Evolutionary conservation across 2,329 filamentous ascomycete genomes (phyloP), one percentile per base, ranked within the genome.

Genomic region (Colletotrichum caudatum): DNA sequence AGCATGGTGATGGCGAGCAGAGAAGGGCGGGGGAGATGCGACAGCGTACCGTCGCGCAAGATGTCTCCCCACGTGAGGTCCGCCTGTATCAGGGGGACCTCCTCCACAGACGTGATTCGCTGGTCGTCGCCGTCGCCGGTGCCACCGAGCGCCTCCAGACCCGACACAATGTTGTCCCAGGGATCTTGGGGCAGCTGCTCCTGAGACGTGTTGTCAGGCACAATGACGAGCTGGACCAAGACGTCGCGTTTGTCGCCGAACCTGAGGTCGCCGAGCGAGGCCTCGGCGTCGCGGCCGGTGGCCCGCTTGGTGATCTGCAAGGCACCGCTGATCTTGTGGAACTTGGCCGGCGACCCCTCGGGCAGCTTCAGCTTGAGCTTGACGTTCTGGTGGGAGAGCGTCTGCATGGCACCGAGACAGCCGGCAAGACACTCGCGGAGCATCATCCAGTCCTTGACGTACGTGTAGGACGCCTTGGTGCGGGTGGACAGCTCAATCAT

Each of bases 381-480:
- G 69, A 97, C 96, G 78, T 98, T 98, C 80, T 98, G 96, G 80
- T 99, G 96, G n/a, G 96, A 98, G 37, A 94, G 92, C 2, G 94
- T 94, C 81, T 99, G 96, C 79, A 98, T 88, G 18, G 94, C 91
- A 58, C 96, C 96, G 37, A 99, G 85, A 78, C 95, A 98, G 54
- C 96, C 96, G 33, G 95, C 96, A 56, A 98, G 88, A 80, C 96
- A 98, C 81, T 99, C 96, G 37, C 96, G 92, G 46, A 99, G 88
- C 95, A 98, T 99, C 95, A 98, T 98, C 96, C 96, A 99, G 81
- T 99, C 96, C 83, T 98, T 99, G 76, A 99, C 95, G 78, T 98
- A 99, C 1, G 94, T 97, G 79, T 98, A 99, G 1, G 94, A 97
- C 5, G 95, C 96, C 83, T 98, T 99, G 4, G 96, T 99, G 72